Conservation (phyloP, 768 basidiomycete species). For the Inosperma sp. region DNA sequence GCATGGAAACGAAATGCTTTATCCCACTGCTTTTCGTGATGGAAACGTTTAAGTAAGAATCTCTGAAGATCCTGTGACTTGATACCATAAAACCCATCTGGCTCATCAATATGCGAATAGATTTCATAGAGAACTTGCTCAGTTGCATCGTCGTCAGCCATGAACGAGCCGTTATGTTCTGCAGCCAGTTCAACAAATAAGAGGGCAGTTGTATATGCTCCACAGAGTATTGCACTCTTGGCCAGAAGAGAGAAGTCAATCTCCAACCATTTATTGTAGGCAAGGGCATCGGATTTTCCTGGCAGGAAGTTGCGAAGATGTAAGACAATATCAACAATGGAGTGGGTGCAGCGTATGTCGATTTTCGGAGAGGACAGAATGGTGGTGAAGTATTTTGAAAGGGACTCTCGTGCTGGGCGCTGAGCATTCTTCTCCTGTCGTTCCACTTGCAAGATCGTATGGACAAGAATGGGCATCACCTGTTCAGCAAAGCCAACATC, state of each 20-base stretch:
- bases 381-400: slow-evolving; percentile 55
- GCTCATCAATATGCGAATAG: slow-evolving; percentile 94
- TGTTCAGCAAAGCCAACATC: slow-evolving; percentile 59
- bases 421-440: slow-evolving; percentile 17
- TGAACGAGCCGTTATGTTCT: slow-evolving; percentile 38
- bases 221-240: slow-evolving; percentile 66
- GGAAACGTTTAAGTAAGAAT: slow-evolving; percentile 79
- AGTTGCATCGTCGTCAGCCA: slow-evolving; percentile 29
- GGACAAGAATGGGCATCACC: slow-evolving; percentile 71
- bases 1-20: slow-evolving; percentile 90
- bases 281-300: slow-evolving; percentile 32
- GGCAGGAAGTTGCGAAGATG: slow-evolving; percentile 73
- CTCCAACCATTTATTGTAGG: slow-evolving; percentile 76
- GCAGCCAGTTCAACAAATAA: slow-evolving; percentile 81
- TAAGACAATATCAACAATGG: slow-evolving; percentile 70
- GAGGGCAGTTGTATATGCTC: slow-evolving; percentile 84
- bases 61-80: slow-evolving; percentile 69
- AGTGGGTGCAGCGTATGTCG: slow-evolving; percentile 43
- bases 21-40: slow-evolving; percentile 91
- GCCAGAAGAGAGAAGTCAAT: slow-evolving; percentile 72
- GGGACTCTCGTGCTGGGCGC: slow-evolving; percentile 23
- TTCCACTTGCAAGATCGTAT: slow-evolving; percentile 50
- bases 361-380: slow-evolving; percentile 43
- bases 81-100: slow-evolving; percentile 97
- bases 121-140: slow-evolving; percentile 86